Base-by-base conservation (phyloP, 176 grass and related monocot genomes). In the Paspalum vaginatum region DNA sequence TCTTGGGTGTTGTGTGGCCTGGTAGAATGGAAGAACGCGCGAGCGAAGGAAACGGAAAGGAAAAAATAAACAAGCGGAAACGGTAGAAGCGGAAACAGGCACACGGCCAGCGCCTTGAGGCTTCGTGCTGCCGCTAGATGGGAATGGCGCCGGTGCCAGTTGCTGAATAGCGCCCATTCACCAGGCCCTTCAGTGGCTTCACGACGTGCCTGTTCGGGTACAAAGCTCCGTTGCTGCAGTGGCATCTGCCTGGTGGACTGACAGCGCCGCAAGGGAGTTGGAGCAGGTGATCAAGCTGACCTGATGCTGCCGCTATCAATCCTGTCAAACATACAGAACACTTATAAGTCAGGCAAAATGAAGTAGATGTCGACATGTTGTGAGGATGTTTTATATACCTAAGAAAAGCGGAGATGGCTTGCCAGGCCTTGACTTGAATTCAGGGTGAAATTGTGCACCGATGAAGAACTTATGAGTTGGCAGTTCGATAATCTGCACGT, bases 381-480 rank as follows among this genome's bases (percentile, higher is more conserved):
- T 52, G 14, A 54, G 51, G 51, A 53, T 67, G 66, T 7, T 63
- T 88, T 32, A 3, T 32, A 32, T 93, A 93, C 97, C 97, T 88
- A 88, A 77, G 90, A 99, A 99, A 78, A 99, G 88, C 24, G 97
- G 81, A 53, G 90, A 95, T 51, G 97, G 93, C 9, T 93, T 96
- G 81, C 93, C 90, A 48, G 97, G 93, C 77, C 93, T 87, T 43
- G 97, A 99, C 42, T 89, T 93, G 70, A 93, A 99, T 86, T 99
- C 97, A 37, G 97, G 97, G 57, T 99, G 97, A 93, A 99, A 99
- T 61, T 99, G 97, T 32, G 77, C 73, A 0, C 97, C 97, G 15
- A 96, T 76, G 62, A 91, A 99, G 56, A 86, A 99, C 13, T 68
- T 91, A 80, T 99, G 97, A 48, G 65, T 69, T 53, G 84, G 93